Conservation (phyloP, 2,329 filamentous ascomycete species). For the Hypoxylon sp. region DNA sequence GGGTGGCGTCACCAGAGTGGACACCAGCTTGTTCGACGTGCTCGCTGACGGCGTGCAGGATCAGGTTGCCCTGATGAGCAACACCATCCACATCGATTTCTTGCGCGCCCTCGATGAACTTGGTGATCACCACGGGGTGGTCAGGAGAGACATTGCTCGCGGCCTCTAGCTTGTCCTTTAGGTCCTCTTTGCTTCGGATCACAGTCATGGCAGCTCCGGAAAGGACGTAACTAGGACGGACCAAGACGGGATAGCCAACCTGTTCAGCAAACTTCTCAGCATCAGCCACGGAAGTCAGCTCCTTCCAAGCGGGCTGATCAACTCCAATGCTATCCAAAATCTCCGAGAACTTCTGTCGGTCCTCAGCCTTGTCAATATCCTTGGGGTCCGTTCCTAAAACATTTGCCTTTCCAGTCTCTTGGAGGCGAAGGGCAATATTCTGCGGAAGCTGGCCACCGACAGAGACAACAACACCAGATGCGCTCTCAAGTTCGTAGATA, state of each 20-base stretch:
- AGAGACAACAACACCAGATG: conserved; percentile 91
- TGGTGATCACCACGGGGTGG: conserved; percentile 97
- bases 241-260: conserved; percentile 94
- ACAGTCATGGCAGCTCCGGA: conserved; percentile 99
- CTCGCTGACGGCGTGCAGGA: conserved; percentile 93
- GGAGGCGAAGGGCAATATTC: conserved; percentile 94
- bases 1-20: conserved; percentile 96
- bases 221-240: conserved; percentile 94
- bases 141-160: conserved; percentile 93
- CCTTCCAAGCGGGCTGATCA: conserved; percentile 98
- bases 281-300: conserved; percentile 89
- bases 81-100: conserved; percentile 98
- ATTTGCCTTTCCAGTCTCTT: conserved; percentile 90
- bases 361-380: conserved; percentile 98
- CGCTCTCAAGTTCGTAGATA: conserved; percentile 93
- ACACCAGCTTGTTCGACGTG: conserved; percentile 98
- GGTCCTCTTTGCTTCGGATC: conserved; percentile 87
- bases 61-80: conserved; percentile 84
- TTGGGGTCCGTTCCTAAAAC: conserved; percentile 92
- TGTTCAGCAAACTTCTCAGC: conserved; percentile 88
- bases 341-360: conserved; percentile 97
- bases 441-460: conserved; percentile 97
- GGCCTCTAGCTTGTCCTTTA: conserved; percentile 94
- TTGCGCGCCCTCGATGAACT: conserved; percentile 96
- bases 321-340: conserved; percentile 97